These are phyloP conservation scores for Colletotrichum costaricense DNA, from an alignment of 2,329 filamentous ascomycete genomes.

Conservation along the genomic window DNA sequence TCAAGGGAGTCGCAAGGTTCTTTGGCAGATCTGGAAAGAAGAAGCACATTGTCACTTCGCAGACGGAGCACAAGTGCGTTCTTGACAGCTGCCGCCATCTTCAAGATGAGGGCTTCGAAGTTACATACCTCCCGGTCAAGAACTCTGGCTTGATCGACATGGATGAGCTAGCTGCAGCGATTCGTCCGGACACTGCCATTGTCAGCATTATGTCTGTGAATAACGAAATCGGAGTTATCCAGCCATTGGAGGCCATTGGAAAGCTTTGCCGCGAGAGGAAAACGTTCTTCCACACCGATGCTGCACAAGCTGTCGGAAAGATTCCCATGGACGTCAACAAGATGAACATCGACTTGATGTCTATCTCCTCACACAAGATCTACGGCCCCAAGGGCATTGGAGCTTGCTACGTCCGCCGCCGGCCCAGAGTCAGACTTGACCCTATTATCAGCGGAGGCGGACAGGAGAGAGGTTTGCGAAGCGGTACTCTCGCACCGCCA, in stretches of 20 bases:
- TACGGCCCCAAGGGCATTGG: conserved; percentile 98
- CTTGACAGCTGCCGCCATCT: conserved; percentile 96
- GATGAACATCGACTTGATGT: conserved; percentile 99
- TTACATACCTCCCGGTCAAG: conserved; percentile 96
- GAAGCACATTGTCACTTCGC: conserved; percentile 96
- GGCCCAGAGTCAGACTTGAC: conserved; percentile 92
- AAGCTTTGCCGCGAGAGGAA: conserved; percentile 91
- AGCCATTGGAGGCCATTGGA: conserved; percentile 93
- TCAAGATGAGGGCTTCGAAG: conserved; percentile 94
- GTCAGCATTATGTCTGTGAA: conserved; percentile 99
- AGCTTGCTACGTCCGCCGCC: conserved; percentile 92
- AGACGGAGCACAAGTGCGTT: conserved; percentile 99
- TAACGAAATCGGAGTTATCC: conserved; percentile 99
- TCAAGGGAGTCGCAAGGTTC: conserved; percentile 97
- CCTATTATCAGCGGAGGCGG: conserved; percentile 97
- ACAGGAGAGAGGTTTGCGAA: conserved; percentile 93
- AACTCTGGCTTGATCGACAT: conserved; percentile 87
- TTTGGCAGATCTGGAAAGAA: conserved; percentile 95
- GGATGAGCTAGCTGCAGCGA: conserved; percentile 86
- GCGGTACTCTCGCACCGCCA: conserved; percentile 91
- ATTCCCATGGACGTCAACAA: conserved; percentile 96
- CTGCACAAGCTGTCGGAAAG: conserved; percentile 97
- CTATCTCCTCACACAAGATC: conserved; percentile 98
- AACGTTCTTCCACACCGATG: conserved; percentile 98
- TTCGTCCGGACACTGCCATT: conserved; percentile 88